Percentiles rank a stretch among this genome's conserved stretches.
These are phyloP conservation scores for Lactarius indigo DNA, from an alignment of 768 basidiomycete species.

Conservation along the genomic window DNA sequence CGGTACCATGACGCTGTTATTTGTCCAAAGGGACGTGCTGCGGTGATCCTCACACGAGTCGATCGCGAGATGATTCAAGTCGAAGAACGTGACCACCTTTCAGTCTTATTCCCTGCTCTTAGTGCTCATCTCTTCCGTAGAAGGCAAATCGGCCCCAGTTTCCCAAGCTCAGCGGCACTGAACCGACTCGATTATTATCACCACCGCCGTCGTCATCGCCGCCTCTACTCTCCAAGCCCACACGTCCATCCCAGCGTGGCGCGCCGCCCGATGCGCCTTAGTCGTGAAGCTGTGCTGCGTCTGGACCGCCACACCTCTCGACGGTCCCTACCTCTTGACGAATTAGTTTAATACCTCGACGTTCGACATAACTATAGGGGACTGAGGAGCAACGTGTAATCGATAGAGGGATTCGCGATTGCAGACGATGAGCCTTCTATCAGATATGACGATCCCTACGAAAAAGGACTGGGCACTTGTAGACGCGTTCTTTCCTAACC, in stretches of 20 bases:
- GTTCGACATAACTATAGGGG: conserved; percentile 27
- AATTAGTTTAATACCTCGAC: conserved; percentile 16
- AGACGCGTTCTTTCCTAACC: conserved; percentile 65
- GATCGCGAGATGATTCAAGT: conserved; percentile 54
- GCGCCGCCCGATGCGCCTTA: conserved; percentile 69
- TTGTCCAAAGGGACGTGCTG: conserved; percentile 63
- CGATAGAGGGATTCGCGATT: conserved; percentile 46
- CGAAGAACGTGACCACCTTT: conserved; percentile 72
- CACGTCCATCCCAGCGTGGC: conserved; percentile 33
- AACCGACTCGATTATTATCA: conserved; percentile 33
- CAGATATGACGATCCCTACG: conserved; percentile 59
- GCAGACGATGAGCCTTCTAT: conserved; percentile 54
- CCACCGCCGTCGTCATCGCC: conserved; percentile 29
- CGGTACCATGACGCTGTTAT: conserved; percentile 49
- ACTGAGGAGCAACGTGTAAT: conserved; percentile 29
- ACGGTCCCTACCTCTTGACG: conserved; percentile 16
- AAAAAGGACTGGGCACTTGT: conserved; percentile 60
- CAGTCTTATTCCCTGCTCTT: conserved; percentile 30
- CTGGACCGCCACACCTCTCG: conserved; percentile 61
- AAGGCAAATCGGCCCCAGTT: conserved; percentile 65
- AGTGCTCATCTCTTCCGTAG: conserved; percentile 34
- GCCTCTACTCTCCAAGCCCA: conserved; percentile 31
- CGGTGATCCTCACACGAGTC: conserved; percentile 55
- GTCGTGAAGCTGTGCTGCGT: conserved; percentile 76
- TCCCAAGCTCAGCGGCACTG: conserved; percentile 55